Conservation (phyloP, 1,284 basidiomycete species). For the Clitocybe nebularis region DNA sequence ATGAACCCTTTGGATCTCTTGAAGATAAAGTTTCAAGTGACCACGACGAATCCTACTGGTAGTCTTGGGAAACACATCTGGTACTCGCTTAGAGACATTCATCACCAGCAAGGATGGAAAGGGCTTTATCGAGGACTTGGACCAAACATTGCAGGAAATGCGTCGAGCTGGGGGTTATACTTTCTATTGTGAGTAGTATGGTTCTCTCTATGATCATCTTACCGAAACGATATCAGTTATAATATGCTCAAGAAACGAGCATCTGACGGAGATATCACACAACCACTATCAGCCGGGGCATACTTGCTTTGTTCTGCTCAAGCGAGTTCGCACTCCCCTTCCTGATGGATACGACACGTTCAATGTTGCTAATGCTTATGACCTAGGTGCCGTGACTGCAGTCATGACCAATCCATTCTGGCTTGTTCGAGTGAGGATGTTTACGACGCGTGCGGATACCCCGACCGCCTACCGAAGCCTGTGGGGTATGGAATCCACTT, state of each 20-base stretch:
- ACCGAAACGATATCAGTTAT: conserved; percentile 56
- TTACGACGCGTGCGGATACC: conserved; percentile 71
- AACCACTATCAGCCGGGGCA: conserved; percentile 68
- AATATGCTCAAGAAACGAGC: conserved; percentile 88
- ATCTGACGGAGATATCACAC: conserved; percentile 53
- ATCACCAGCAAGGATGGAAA: conserved; percentile 72
- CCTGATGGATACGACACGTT: conserved; percentile 9
- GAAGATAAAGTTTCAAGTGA: conserved; percentile 95
- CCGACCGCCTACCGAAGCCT: conserved; percentile 75
- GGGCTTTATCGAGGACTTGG: conserved; percentile 91
- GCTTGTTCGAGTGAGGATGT: conserved; percentile 98
- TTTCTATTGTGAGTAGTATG: conserved; percentile 83
- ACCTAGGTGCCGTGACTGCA: conserved; percentile 84
- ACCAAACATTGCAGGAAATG: conserved; percentile 93
- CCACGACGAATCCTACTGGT: conserved; percentile 59
- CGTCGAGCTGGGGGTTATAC: conserved; percentile 97
- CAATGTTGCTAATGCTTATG: conserved; percentile 12
- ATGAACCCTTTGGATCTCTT: conserved; percentile 98
- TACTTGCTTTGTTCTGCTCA: conserved; percentile 91
- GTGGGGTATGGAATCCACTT: conserved; percentile 75
- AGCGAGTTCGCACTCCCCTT: conserved; percentile 73
- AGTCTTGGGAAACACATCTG: conserved; percentile 80
- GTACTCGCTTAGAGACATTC: conserved; percentile 71
- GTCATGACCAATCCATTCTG: conserved; percentile 97
- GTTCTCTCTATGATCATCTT: neutral